A percentile compares a stretch with the other conserved stretches of the same genome.
Evolutionary conservation across 257 asterid species (phyloP).

Genomic region (Lithospermum erythrorhizon): DNA sequence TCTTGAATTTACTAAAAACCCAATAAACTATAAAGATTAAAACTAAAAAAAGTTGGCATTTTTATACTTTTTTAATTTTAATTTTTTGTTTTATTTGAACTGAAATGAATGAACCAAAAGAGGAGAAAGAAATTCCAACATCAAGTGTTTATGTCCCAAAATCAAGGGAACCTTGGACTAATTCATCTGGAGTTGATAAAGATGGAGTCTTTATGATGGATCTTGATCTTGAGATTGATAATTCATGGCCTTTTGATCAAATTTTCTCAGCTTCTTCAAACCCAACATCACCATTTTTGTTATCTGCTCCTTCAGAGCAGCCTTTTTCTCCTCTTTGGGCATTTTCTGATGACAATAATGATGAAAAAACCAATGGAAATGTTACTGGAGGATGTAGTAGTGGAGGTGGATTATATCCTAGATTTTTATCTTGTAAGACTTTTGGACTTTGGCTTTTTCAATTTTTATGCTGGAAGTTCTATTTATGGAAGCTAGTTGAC

Average conservation of each 20-base stretch:
- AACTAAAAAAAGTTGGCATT: neutral
- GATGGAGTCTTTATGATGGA: slow-evolving; percentile 35
- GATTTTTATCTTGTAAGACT: slow-evolving; percentile 35
- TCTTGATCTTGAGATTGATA: slow-evolving; percentile 45
- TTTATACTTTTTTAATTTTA: too few species aligned
- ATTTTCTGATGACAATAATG: slow-evolving; percentile 52
- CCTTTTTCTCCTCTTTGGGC: slow-evolving; percentile 84
- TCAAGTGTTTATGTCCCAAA: too few species aligned
- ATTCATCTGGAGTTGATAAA: neutral
- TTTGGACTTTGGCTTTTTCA: slow-evolving; percentile 3
- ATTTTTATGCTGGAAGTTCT: neutral
- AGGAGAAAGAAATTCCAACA: slow-evolving; percentile 1
- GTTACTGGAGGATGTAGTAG: slow-evolving; percentile 13
- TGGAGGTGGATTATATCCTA: slow-evolving; percentile 32
- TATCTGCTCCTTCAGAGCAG: slow-evolving; percentile 42
- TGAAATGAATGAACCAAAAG: slow-evolving; percentile 43
- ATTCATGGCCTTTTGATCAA: slow-evolving; percentile 79
- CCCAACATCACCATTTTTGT: slow-evolving; percentile 33
- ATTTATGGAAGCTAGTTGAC: neutral
- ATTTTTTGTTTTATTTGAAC: too few species aligned
- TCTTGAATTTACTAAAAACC: neutral
- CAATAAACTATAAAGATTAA: neutral
- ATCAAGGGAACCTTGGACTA: slow-evolving; percentile 7
- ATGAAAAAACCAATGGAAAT: slow-evolving; percentile 9
- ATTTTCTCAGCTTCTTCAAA: slow-evolving; percentile 40